phyloP scores from a whole-genome alignment of 2,329 filamentous ascomycete species.

The Aspergillus sclerotialis region DNA sequence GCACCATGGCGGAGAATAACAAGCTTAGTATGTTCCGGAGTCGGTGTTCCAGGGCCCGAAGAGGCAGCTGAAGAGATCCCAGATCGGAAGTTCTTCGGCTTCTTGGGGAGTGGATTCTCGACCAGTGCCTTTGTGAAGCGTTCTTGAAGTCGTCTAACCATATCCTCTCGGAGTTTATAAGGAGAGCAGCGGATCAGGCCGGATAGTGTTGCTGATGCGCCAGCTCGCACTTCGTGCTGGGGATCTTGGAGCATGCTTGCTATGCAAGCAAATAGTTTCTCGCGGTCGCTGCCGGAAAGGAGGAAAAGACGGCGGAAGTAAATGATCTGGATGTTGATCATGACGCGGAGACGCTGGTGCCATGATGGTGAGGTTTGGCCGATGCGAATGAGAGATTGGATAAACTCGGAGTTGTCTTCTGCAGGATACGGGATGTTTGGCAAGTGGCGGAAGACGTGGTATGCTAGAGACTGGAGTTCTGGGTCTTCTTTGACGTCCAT shows the following conservation, averaged over 20 bases:
- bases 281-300: constrained; percentile 65
- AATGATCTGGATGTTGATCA: constrained; percentile 98
- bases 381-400: constrained; percentile 78
- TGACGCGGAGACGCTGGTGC: constrained; percentile 89
- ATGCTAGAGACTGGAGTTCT: constrained; percentile 87
- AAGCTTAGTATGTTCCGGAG: constrained; percentile 58
- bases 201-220: constrained; percentile 84
- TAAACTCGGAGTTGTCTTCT: constrained; percentile 78
- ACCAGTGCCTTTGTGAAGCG: constrained; percentile 73
- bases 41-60: constrained; percentile 42
- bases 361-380: constrained; percentile 78
- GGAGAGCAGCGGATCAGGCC: constrained; percentile 98
- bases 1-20: constrained; percentile 81
- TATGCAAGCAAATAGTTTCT: constrained; percentile 82
- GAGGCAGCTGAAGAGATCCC: constrained; percentile 36
- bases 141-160: constrained; percentile 67
- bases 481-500: constrained; percentile 99
- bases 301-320: constrained; percentile 96
- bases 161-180: constrained; percentile 65
- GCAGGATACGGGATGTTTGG: constrained; percentile 89
- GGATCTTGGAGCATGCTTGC: constrained; percentile 87
- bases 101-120: constrained; percentile 81
- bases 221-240: constrained; percentile 89
- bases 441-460: constrained; percentile 92
- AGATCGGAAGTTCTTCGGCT: constrained; percentile 30